Conservation (phyloP, 2,329 filamentous ascomycete genomes). For the Fonsecaea nubica region DNA sequence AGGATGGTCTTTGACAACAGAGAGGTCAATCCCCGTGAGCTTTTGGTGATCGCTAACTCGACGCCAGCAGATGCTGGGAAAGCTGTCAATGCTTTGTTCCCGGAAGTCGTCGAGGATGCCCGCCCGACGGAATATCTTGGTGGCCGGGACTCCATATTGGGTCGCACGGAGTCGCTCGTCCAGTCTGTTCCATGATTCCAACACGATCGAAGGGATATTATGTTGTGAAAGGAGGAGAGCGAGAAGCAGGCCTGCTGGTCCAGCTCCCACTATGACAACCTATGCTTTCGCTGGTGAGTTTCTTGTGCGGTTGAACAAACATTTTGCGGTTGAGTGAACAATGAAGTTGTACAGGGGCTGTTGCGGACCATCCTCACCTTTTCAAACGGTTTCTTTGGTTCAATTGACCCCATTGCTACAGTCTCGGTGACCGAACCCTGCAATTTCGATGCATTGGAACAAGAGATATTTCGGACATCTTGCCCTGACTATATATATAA, state of each 20-base stretch:
- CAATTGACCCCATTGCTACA: constrained; percentile 18
- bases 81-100: constrained; percentile 40
- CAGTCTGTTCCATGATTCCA: constrained; percentile 26
- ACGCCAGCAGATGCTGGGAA: constrained; percentile 30
- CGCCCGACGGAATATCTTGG: constrained; percentile 63
- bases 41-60: constrained; percentile 22
- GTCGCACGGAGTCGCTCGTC: constrained; percentile 56
- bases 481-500: background rate
- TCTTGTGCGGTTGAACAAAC: background rate
- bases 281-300: constrained; percentile 1
- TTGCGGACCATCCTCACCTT: constrained; percentile 10
- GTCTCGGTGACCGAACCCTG: background rate
- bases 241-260: constrained; percentile 44
- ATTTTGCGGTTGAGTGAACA: background rate
- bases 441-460: background rate
- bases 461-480: background rate
- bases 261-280: constrained; percentile 43
- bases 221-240: constrained; percentile 39
- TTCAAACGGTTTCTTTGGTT: constrained; percentile 23
- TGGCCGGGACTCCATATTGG: constrained; percentile 65
- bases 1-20: constrained; percentile 27
- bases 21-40: constrained; percentile 25
- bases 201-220: constrained; percentile 18
- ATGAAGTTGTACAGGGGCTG: background rate
- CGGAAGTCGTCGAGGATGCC: constrained; percentile 63